phyloP scores from a whole-genome alignment of 2,329 filamentous ascomycete genomes.

The Cryphonectria radicalis region DNA sequence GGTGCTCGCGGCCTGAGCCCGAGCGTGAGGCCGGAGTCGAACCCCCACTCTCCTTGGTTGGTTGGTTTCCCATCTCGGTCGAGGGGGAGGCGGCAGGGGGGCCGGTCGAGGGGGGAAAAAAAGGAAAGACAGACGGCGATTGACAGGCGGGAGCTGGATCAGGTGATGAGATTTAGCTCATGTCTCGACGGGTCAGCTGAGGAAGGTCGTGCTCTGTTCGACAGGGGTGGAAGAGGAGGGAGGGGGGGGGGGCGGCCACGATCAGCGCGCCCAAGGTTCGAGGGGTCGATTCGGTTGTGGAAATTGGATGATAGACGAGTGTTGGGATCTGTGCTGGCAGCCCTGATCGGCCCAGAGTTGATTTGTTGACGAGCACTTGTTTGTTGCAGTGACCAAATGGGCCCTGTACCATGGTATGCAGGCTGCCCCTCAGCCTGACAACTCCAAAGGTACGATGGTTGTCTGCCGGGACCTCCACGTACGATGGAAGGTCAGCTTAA shows the following conservation, averaged over 20 bases:
- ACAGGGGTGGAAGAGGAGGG: conserved; percentile 2
- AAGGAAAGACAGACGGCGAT: conserved; percentile 12
- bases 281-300: neutral
- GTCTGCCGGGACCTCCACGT: neutral
- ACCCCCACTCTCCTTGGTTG: conserved; percentile 38
- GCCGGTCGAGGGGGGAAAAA: neutral
- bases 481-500: neutral
- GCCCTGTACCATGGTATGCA: conserved; percentile 4
- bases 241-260: neutral
- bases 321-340: neutral
- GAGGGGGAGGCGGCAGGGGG: conserved; percentile 1
- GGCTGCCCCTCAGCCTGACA: conserved; percentile 5
- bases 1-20: conserved; percentile 32
- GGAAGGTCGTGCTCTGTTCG: conserved; percentile 11
- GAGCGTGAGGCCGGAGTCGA: conserved; percentile 40
- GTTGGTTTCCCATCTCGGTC: conserved; percentile 50
- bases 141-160: conserved; percentile 16
- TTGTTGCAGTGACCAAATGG: neutral
- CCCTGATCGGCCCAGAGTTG: neutral
- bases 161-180: conserved; percentile 21
- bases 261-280: conserved; percentile 8
- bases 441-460: neutral
- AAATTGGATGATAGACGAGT: neutral
- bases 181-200: conserved; percentile 22
- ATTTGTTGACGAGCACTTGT: neutral